Evolutionary conservation across 2,329 filamentous ascomycete genomes (phyloP).

Genomic region (Apiospora pterosperma): DNA sequence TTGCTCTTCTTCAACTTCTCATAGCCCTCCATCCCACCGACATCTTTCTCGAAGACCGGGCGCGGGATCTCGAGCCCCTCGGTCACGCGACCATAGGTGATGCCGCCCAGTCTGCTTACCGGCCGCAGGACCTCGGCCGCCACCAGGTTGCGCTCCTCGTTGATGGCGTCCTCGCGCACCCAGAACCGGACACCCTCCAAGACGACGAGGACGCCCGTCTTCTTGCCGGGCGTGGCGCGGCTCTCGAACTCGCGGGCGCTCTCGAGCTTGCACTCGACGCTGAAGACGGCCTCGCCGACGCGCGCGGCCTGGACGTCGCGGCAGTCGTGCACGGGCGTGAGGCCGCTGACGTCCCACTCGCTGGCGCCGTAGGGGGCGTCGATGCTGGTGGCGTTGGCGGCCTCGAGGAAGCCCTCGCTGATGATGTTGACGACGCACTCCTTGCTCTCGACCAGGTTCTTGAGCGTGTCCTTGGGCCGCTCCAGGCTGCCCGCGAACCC

Average conservation of each 20-base stretch:
- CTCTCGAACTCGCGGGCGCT: constrained; percentile 76
- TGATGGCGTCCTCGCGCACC: constrained; percentile 84
- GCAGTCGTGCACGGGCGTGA: constrained; percentile 65
- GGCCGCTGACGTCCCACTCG: constrained; percentile 76
- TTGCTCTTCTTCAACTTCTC: constrained; percentile 49
- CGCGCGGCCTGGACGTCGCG: constrained; percentile 66
- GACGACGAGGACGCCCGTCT: constrained; percentile 69
- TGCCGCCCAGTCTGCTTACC: constrained; percentile 77
- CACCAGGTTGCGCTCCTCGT: constrained; percentile 70
- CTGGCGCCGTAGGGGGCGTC: constrained; percentile 73
- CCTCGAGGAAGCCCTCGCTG: constrained; percentile 79
- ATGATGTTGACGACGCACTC: constrained; percentile 90
- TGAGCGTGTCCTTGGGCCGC: constrained; percentile 73
- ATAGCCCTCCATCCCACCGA: constrained; percentile 47
- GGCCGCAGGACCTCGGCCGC: constrained; percentile 75
- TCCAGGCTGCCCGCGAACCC: constrained; percentile 43
- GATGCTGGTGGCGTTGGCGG: constrained; percentile 76
- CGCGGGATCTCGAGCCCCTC: constrained; percentile 71
- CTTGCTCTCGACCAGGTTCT: constrained; percentile 65
- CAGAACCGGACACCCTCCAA: constrained; percentile 86
- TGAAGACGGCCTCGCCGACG: constrained; percentile 79
- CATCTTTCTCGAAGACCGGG: constrained; percentile 52
- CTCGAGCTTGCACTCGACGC: constrained; percentile 76
- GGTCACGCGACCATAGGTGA: constrained; percentile 72
- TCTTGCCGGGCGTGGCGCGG: constrained; percentile 65